Evolutionary conservation across 805 yeast genomes (phyloP).

Genomic region (Wickerhamomyces bovis): DNA sequence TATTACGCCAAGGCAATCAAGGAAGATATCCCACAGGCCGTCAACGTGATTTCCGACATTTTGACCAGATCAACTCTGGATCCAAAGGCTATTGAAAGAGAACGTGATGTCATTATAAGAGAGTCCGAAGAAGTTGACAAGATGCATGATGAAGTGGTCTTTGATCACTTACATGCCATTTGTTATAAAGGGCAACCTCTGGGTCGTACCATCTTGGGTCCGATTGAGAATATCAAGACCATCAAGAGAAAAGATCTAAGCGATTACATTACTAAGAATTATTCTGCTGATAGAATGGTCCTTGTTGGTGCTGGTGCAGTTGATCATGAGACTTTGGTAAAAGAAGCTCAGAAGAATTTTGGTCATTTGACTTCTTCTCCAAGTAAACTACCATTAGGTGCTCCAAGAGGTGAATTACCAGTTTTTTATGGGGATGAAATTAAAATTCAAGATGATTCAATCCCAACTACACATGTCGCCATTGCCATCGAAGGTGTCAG

Average conservation of each 20-base stretch:
- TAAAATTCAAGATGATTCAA: slow-evolving; percentile 70
- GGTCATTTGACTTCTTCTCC: slow-evolving; percentile 55
- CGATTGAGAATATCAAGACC: slow-evolving; percentile 78
- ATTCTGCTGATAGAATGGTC: slow-evolving; percentile 96
- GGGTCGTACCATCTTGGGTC: slow-evolving; percentile 96
- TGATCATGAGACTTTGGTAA: slow-evolving; percentile 76
- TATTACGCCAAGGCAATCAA: slow-evolving; percentile 87
- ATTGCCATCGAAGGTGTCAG: slow-evolving; percentile 96
- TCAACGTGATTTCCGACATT: slow-evolving; percentile 85
- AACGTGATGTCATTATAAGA: slow-evolving; percentile 91
- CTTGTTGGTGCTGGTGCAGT: slow-evolving; percentile 96
- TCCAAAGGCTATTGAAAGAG: slow-evolving; percentile 83
- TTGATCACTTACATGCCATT: slow-evolving; percentile 92
- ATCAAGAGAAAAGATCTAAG: slow-evolving; percentile 72
- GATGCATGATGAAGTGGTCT: slow-evolving; percentile 97
- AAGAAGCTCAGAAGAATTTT: slow-evolving; percentile 69
- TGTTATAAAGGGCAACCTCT: slow-evolving; percentile 87
- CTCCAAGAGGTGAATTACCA: slow-evolving; percentile 60
- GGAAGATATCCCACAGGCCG: slow-evolving; percentile 75
- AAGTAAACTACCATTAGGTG: slow-evolving; percentile 62
- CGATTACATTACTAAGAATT: slow-evolving; percentile 76
- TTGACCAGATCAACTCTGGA: slow-evolving; percentile 82
- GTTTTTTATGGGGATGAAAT: slow-evolving; percentile 81
- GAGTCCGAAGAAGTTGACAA: slow-evolving; percentile 98
- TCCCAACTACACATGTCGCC: slow-evolving; percentile 89